These are phyloP conservation scores for Eucalyptus brandiana DNA, from an alignment of 345 rosid species.

Conservation along the genomic window DNA sequence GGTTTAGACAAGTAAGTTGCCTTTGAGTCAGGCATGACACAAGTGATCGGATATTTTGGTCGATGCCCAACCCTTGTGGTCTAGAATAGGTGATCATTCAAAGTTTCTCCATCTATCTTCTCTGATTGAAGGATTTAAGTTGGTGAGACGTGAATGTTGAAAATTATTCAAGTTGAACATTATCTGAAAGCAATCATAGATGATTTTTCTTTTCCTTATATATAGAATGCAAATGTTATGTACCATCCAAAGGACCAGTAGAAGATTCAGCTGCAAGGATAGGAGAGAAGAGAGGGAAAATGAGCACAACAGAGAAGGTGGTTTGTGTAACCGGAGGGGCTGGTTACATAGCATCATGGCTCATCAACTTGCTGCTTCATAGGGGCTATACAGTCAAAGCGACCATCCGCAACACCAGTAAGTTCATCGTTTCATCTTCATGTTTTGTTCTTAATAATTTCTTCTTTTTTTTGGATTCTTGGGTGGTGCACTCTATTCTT, in stretches of 20 bases:
- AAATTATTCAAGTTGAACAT: not conserved
- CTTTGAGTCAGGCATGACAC: no score
- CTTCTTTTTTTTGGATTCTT: no score
- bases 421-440: not conserved
- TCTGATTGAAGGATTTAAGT: not conserved
- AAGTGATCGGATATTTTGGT: not conserved
- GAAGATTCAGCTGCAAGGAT: not conserved
- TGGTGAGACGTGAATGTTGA: not conserved
- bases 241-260: not conserved
- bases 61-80: not conserved
- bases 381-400: slow-evolving; percentile 33
- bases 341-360: slow-evolving; percentile 37
- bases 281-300: not conserved
- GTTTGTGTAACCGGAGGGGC: slow-evolving; percentile 33
- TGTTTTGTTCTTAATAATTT: not conserved
- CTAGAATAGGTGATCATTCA: not conserved
- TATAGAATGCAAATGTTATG: not conserved
- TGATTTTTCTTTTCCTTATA: not conserved
- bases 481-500: not conserved
- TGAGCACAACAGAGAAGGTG: not conserved
- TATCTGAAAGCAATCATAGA: not conserved
- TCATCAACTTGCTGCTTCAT: slow-evolving; percentile 20
- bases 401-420: slow-evolving; percentile 18
- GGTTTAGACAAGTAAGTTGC: not conserved
- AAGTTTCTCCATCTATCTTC: not conserved